A percentile compares a stretch with the other conserved stretches of the same genome.
Conservation (phyloP, 108 stramenopile species). For the Discostella stelligeroides region DNA sequence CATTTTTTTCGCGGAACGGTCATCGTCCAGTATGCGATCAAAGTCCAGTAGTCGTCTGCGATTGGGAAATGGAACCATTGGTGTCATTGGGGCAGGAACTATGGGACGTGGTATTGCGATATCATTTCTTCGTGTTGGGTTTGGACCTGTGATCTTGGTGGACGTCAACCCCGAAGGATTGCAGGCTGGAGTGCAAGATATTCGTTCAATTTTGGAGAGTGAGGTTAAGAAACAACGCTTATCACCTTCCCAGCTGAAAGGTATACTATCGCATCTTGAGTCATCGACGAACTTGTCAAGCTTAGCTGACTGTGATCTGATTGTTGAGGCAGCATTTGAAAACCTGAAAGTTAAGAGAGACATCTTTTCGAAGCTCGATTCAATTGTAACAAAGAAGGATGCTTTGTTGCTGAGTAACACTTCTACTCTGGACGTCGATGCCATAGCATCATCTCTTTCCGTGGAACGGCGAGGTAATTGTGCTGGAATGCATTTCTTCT, state of each 20-base stretch:
- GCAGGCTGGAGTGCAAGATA: conserved; percentile 62
- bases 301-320: conserved; percentile 63
- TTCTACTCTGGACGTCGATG: conserved; percentile 93
- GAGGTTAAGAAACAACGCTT: conserved; percentile 61
- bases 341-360: conserved; percentile 90
- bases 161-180: conserved; percentile 80
- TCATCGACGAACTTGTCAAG: conserved; percentile 50
- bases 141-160: conserved; percentile 78
- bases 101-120: conserved; percentile 98
- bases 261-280: conserved; percentile 17
- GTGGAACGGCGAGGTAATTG: conserved; percentile 64
- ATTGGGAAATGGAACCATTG: conserved; percentile 51
- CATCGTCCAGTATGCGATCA: conserved; percentile 43
- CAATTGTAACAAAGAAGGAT: conserved; percentile 54
- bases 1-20: conserved; percentile 94
- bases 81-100: conserved; percentile 94
- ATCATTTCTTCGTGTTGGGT: conserved; percentile 89
- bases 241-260: conserved; percentile 38
- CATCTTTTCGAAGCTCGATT: conserved; percentile 86
- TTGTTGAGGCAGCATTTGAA: conserved; percentile 98
- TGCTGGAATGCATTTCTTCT: conserved; percentile 98
- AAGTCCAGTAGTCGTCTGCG: conserved; percentile 7
- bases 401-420: conserved; percentile 82
- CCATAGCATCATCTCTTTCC: conserved; percentile 77
- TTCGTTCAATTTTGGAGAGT: conserved; percentile 60